Conservation (phyloP, 1,284 basidiomycete genomes). For the Volvariella volvacea region DNA sequence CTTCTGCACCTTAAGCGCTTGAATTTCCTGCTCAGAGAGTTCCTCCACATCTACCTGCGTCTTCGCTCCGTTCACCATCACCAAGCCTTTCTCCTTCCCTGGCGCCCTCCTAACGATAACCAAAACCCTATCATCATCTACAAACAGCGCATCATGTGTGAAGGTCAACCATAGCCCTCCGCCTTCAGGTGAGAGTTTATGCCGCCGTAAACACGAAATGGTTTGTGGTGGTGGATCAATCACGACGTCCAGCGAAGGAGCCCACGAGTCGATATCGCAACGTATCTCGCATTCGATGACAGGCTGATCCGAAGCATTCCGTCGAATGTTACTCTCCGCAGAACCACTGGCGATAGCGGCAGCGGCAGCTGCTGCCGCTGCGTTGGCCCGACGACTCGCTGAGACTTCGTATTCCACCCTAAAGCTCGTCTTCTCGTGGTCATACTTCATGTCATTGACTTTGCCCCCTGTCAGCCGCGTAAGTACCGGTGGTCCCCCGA, state of each 20-base stretch:
- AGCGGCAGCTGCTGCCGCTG: slow-evolving; percentile 1
- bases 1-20: slow-evolving; percentile 77
- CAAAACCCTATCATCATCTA: slow-evolving; percentile 71
- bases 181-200: slow-evolving; percentile 81
- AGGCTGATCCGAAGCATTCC: slow-evolving; percentile 25
- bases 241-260: slow-evolving; percentile 80
- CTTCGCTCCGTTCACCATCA: slow-evolving; percentile 88
- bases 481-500: slow-evolving; percentile 86
- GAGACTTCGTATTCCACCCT: slow-evolving; percentile 82
- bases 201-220: slow-evolving; percentile 81
- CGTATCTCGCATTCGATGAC: slow-evolving; percentile 90
- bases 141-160: slow-evolving; percentile 69
- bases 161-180: slow-evolving; percentile 97
- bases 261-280: slow-evolving; percentile 93
- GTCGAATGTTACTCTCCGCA: slow-evolving; percentile 14
- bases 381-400: slow-evolving; percentile 34
- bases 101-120: slow-evolving; percentile 75
- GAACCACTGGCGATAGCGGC: slow-evolving; percentile 13
- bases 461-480: slow-evolving; percentile 82
- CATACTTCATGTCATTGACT: slow-evolving; percentile 72
- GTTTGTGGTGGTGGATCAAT: slow-evolving; percentile 90
- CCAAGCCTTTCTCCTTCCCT: slow-evolving; percentile 69
- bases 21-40: slow-evolving; percentile 83
- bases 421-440: slow-evolving; percentile 81
- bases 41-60: slow-evolving; percentile 89